Evolutionary conservation across 1,284 basidiomycete genomes (phyloP).

Genomic region (Moesziomyces aphidis): DNA sequence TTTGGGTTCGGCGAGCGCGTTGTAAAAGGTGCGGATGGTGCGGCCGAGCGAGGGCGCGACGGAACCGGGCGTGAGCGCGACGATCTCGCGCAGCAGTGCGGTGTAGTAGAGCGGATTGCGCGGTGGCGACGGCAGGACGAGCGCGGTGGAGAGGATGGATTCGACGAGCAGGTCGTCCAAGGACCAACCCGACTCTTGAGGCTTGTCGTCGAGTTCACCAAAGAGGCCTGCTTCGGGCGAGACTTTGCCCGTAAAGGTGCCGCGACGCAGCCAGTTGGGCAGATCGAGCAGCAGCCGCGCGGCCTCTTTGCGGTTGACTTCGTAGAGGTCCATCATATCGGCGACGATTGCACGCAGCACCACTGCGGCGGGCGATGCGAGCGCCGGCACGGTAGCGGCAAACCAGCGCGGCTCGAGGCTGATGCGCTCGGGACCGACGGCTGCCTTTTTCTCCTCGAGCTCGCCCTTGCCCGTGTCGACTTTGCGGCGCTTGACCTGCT

Average conservation of each 20-base stretch:
- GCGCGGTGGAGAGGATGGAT: slow-evolving; percentile 80
- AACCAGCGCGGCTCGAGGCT: slow-evolving; percentile 59
- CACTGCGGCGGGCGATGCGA: slow-evolving; percentile 80
- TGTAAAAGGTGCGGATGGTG: slow-evolving; percentile 87
- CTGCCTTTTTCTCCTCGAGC: slow-evolving; percentile 54
- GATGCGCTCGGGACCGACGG: slow-evolving; percentile 49
- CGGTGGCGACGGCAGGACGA: slow-evolving; percentile 81
- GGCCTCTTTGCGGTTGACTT: slow-evolving; percentile 95
- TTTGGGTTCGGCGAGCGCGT: slow-evolving; percentile 46
- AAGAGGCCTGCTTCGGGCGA: slow-evolving; percentile 54
- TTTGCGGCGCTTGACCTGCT: slow-evolving; percentile 36
- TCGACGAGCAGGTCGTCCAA: slow-evolving; percentile 65
- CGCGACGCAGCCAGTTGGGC: slow-evolving; percentile 83
- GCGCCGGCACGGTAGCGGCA: slow-evolving; percentile 74
- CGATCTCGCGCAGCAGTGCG: slow-evolving; percentile 89
- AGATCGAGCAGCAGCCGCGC: slow-evolving; percentile 87
- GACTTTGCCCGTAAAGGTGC: slow-evolving; percentile 73
- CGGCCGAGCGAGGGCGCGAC: slow-evolving; percentile 96
- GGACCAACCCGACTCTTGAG: slow-evolving; percentile 44
- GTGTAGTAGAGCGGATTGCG: slow-evolving; percentile 85
- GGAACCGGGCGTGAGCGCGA: slow-evolving; percentile 88
- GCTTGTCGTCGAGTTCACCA: slow-evolving; percentile 66
- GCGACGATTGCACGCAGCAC: slow-evolving; percentile 80
- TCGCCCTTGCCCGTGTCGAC: slow-evolving; percentile 58
- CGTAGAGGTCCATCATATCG: slow-evolving; percentile 91